phyloP scores from a whole-genome alignment of 2,329 filamentous ascomycete species.

The Dactylellina cionopaga region DNA sequence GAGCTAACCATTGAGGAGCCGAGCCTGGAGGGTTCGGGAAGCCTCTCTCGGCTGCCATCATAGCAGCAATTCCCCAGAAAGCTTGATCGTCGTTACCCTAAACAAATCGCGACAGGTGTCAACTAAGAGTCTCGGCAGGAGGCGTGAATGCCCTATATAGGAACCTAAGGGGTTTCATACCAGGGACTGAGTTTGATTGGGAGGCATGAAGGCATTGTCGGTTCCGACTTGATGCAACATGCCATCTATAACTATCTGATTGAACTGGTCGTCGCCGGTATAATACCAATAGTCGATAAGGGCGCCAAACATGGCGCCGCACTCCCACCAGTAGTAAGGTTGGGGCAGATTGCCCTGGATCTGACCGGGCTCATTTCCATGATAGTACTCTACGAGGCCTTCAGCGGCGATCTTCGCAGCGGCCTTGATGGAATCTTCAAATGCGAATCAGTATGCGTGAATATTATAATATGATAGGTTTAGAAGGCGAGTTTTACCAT shows the following conservation, averaged over 20 bases:
- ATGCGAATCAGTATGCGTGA: constrained; percentile 50
- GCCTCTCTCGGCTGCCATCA: constrained; percentile 73
- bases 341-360: constrained; percentile 69
- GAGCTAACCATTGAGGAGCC: constrained; percentile 78
- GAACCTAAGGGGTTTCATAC: constrained; percentile 30
- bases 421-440: constrained; percentile 52
- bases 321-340: constrained; percentile 82
- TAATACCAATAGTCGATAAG: constrained; percentile 76
- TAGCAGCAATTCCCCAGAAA: constrained; percentile 75
- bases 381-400: constrained; percentile 67
- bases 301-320: constrained; percentile 74
- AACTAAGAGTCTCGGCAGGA: too few relatives aligned
- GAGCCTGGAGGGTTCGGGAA: constrained; percentile 70
- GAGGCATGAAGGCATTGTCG: constrained; percentile 70
- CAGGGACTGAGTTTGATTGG: constrained; percentile 68
- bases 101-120: neutral
- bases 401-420: constrained; percentile 60
- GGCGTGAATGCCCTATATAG: neutral
- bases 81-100: constrained; percentile 76
- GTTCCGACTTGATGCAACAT: constrained; percentile 71
- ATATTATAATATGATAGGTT: constrained; percentile 53
- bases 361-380: constrained; percentile 65
- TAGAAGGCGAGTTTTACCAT: constrained; percentile 52
- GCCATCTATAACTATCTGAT: constrained; percentile 68
- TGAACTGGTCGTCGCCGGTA: constrained; percentile 73